These are phyloP conservation scores for Eucalyptus dawsonii DNA, from an alignment of 345 rosid species.

Conservation along the genomic window DNA sequence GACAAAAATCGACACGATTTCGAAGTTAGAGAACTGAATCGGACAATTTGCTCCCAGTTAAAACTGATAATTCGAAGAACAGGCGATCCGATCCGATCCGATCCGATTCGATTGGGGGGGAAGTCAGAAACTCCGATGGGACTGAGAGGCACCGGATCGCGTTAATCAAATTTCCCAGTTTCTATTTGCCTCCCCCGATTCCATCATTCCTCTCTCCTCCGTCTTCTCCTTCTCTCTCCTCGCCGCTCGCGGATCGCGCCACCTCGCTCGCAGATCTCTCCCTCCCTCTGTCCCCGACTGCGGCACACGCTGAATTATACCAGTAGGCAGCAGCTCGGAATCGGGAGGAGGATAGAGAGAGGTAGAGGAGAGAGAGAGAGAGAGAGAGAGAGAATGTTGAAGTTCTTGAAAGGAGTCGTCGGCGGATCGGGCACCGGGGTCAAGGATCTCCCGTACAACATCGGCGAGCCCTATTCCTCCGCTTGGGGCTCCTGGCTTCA, in stretches of 20 bases:
- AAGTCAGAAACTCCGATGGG: not conserved
- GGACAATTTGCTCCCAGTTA: too few relatives aligned
- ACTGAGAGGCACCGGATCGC: not conserved
- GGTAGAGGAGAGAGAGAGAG: not conserved
- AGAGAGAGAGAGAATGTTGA: constrained; percentile 31
- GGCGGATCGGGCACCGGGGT: constrained; percentile 91
- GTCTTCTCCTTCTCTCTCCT: not conserved
- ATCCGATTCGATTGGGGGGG: not conserved
- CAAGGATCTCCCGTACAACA: constrained; percentile 92
- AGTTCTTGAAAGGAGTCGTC: constrained; percentile 87
- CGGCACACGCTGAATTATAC: not conserved
- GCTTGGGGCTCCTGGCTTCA: constrained; percentile 99
- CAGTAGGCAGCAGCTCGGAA: not conserved
- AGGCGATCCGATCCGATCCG: not conserved
- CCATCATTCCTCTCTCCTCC: not conserved
- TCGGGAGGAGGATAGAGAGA: not conserved
- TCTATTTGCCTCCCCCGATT: not conserved
- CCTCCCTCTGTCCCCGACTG: not conserved
- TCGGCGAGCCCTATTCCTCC: constrained; percentile 79
- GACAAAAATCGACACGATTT: too few relatives aligned
- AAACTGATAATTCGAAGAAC: not conserved
- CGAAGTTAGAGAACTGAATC: not conserved
- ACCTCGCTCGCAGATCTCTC: not conserved
- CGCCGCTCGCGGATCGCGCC: not conserved
- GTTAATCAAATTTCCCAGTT: not conserved